Percentiles rank a stretch among this genome's conserved stretches.
phyloP scores from a whole-genome alignment of 805 yeast genomes.

The Metschnikowia drakensbergensis region DNA sequence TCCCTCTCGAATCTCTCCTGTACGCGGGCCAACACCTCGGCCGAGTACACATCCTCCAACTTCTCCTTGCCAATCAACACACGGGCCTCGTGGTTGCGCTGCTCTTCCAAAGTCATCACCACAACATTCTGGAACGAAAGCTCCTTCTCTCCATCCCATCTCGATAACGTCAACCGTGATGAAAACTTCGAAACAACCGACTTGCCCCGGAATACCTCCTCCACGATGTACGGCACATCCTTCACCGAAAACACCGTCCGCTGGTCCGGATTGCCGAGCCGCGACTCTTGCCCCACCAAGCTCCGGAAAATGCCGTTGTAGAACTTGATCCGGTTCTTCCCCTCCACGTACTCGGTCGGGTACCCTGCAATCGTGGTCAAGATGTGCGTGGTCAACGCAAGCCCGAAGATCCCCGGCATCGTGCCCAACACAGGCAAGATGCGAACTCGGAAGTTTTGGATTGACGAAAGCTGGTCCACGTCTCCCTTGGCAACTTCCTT shows the following conservation, averaged over 20 bases:
- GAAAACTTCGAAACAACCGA: slow-evolving; percentile 82
- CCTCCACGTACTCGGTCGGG: slow-evolving; percentile 87
- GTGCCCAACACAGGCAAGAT: slow-evolving; percentile 95
- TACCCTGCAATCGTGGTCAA: slow-evolving; percentile 80
- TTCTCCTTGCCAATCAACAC: slow-evolving; percentile 67
- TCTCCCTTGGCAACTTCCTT: slow-evolving; percentile 75
- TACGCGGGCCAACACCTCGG: slow-evolving; percentile 54
- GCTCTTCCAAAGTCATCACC: slow-evolving; percentile 86
- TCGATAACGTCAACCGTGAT: slow-evolving; percentile 71
- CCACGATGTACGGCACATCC: slow-evolving; percentile 80
- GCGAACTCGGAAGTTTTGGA: slow-evolving; percentile 87
- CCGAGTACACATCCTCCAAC: slow-evolving; percentile 59
- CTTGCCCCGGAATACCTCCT: slow-evolving; percentile 90
- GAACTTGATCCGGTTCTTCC: slow-evolving; percentile 78
- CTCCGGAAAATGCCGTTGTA: slow-evolving; percentile 82
- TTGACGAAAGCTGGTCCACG: slow-evolving; percentile 82
- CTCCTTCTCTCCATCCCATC: slow-evolving; percentile 75
- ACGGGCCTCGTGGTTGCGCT: slow-evolving; percentile 68
- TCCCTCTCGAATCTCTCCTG: slow-evolving; percentile 71
- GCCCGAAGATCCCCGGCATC: slow-evolving; percentile 94
- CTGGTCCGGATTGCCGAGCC: slow-evolving; percentile 70
- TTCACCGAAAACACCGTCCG: slow-evolving; percentile 66
- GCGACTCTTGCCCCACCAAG: slow-evolving; percentile 80
- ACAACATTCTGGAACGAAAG: slow-evolving; percentile 76
- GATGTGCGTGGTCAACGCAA: slow-evolving; percentile 81